Evolutionary conservation across 352 stramenopile genomes (phyloP).

Genomic region (Nothophytophthora sp.): DNA sequence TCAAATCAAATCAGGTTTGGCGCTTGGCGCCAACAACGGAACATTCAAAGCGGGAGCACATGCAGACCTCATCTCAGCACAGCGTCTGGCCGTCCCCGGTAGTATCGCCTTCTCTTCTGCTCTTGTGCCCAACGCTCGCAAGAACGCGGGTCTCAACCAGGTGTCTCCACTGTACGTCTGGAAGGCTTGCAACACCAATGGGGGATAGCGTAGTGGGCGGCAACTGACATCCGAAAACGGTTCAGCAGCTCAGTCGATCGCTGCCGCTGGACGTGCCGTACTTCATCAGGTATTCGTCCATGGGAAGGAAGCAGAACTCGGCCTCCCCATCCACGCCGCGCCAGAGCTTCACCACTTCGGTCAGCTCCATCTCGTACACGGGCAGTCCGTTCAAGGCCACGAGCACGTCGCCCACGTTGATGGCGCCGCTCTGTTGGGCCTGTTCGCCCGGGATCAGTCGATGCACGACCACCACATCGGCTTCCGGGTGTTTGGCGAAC

Average conservation of each 20-base stretch:
- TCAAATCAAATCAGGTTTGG: no score
- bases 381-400: constrained; percentile 81
- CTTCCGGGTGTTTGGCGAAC: constrained; percentile 55
- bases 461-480: constrained; percentile 64
- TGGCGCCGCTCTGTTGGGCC: constrained; percentile 57
- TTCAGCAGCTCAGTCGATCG: constrained; percentile 20
- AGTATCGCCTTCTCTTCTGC: no score
- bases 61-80: no score
- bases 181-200: no score
- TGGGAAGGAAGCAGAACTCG: constrained; percentile 79
- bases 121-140: no score
- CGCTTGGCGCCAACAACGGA: no score
- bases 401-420: constrained; percentile 70
- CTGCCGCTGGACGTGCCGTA: constrained; percentile 56
- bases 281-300: constrained; percentile 71
- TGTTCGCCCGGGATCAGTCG: constrained; percentile 57
- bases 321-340: constrained; percentile 66
- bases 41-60: no score
- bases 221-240: constrained; percentile 22
- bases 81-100: no score
- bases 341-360: constrained; percentile 76
- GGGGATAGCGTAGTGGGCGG: constrained; percentile 9
- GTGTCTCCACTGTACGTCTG: no score
- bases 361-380: constrained; percentile 80
- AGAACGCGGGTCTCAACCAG: no score